phyloP scores from a whole-genome alignment of 441 rosid genomes.

The Erodium trifolium region DNA sequence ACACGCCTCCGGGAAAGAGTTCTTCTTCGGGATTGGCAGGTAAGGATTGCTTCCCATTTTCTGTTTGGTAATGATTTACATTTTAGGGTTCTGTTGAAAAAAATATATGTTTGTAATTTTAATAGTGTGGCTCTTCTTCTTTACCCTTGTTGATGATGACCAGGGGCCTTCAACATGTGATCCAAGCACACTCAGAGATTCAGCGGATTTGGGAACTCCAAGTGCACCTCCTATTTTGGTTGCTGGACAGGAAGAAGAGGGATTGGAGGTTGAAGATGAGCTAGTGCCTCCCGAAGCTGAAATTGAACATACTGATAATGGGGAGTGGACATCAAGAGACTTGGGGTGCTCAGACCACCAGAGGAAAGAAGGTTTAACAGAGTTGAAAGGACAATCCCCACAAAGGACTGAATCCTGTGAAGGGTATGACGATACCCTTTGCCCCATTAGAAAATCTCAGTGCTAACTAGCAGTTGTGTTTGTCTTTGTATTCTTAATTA shows the following conservation, averaged over 20 bases:
- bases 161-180: constrained; percentile 37
- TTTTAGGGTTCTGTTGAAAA: constrained; percentile 2
- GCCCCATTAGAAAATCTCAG: not conserved
- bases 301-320: constrained; percentile 26
- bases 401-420: constrained; percentile 31
- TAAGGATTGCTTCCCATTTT: constrained; percentile 9
- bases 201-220: constrained; percentile 65
- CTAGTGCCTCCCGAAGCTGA: constrained; percentile 17
- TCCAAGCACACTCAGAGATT: constrained; percentile 24
- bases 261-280: constrained; percentile 31
- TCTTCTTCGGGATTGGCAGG: constrained; percentile 39
- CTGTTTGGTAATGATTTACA: not conserved
- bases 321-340: constrained; percentile 11
- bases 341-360: too few species aligned
- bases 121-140: not conserved
- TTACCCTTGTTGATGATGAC: constrained; percentile 13
- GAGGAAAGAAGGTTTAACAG: too few species aligned
- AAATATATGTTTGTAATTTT: not conserved
- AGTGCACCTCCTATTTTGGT: constrained; percentile 86
- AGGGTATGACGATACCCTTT: constrained; percentile 33
- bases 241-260: constrained; percentile 37
- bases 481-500: not conserved
- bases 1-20: constrained; percentile 37
- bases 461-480: not conserved
- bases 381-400: constrained; percentile 19